A percentile compares a stretch with the other conserved stretches of the same genome.
phyloP scores from a whole-genome alignment of 108 stramenopile species.

The Fragilaria radians region DNA sequence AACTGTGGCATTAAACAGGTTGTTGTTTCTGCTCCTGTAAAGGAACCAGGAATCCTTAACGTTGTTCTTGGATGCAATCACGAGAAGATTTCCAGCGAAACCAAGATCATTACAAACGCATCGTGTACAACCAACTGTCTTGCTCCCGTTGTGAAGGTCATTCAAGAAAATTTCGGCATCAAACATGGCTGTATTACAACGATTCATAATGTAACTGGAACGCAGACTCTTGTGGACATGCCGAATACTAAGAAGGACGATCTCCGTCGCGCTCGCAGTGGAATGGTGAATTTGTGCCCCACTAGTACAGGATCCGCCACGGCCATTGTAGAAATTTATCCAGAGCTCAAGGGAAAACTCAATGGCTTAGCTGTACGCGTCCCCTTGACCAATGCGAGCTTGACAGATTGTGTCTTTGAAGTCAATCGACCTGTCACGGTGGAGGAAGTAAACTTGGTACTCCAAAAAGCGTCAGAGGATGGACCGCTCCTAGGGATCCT shows the following conservation, averaged over 20 bases:
- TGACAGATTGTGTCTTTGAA: slow-evolving; percentile 88
- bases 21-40: slow-evolving; percentile 92
- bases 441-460: slow-evolving; percentile 84
- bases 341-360: slow-evolving; percentile 92
- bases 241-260: slow-evolving; percentile 89
- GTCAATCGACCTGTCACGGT: slow-evolving; percentile 58
- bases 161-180: slow-evolving; percentile 90
- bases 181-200: slow-evolving; percentile 92
- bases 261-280: slow-evolving; percentile 84
- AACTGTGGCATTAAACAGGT: slow-evolving; percentile 83
- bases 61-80: slow-evolving; percentile 96
- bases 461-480: slow-evolving; percentile 67
- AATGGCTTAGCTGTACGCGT: slow-evolving; percentile 93
- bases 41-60: slow-evolving; percentile 85
- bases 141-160: slow-evolving; percentile 89
- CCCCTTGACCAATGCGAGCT: slow-evolving; percentile 80
- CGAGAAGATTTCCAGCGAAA: slow-evolving; percentile 50
- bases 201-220: slow-evolving; percentile 90
- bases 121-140: slow-evolving; percentile 96
- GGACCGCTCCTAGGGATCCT: slow-evolving; percentile 85
- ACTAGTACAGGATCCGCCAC: slow-evolving; percentile 92
- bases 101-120: slow-evolving; percentile 83
- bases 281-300: slow-evolving; percentile 89
- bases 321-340: slow-evolving; percentile 92
- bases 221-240: slow-evolving; percentile 87